Evolutionary conservation across 768 basidiomycete species (phyloP), one percentile per base, ranked within the genome.

Genomic region (Lepiota subincarnata): DNA sequence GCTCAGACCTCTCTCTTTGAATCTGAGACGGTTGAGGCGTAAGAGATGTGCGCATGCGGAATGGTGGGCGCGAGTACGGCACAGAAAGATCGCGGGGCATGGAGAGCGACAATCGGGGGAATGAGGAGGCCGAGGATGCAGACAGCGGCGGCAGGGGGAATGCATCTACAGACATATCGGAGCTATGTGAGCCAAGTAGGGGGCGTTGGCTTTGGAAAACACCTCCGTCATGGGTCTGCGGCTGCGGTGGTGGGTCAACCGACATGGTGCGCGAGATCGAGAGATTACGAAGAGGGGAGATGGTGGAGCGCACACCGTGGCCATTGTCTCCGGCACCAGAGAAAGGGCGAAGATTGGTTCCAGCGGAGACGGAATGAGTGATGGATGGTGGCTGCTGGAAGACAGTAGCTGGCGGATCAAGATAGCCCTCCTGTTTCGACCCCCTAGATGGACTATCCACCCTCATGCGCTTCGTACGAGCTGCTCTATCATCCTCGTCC

Each of bases 11-110:
- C 57, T 59, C 83, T 60, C 57, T 64, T 40, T 59, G 60, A 55
- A 51, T 40, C 20, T 62, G 67, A 22, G 48, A 52, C 6, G 85
- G 84, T 61, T 85, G 84, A 6, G 89, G 89, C 6, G 87, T 89
- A 55, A 87, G 71, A 8, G 86, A 85, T 18, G 80, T 75, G 58
- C 86, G 83, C 74, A 88, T 72, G 28, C 83, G 80, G 62, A 84
- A 80, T 18, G 76, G 73, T 51, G 74, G 76, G 57, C 74, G 81
- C 59, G 68, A 63, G 39, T 79, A 78, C 12, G 80, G 77, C 70
- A 77, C 68, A 26, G 82, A 78, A 56, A 67, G 57, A 56, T 80
- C 77, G 41, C 73, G 42, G 57, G 63, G 44, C 64, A 66, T 44
- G 67, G 61, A 49, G 64, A 60, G 50, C 58, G 50, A 52, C 10